These are phyloP conservation scores for Bimuria novae-zelandiae DNA, from an alignment of 2,329 filamentous ascomycete genomes.

Conservation along the genomic window DNA sequence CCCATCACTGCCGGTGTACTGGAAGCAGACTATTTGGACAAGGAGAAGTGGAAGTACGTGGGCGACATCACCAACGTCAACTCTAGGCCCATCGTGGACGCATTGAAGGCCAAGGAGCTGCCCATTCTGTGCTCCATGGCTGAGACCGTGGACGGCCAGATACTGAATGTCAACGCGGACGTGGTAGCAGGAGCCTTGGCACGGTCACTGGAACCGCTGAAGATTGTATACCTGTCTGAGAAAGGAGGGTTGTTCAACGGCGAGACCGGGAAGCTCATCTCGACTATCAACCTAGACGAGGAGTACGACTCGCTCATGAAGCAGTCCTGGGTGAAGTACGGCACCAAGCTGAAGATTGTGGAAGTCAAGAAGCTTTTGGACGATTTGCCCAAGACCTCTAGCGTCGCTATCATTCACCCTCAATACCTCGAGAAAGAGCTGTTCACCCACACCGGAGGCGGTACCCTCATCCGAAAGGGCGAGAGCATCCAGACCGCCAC, in stretches of 20 bases:
- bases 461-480: constrained; percentile 88
- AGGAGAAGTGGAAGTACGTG: constrained; percentile 93
- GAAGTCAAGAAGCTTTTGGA: constrained; percentile 95
- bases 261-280: constrained; percentile 92
- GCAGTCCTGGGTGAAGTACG: constrained; percentile 93
- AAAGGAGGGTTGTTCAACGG: constrained; percentile 96
- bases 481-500: constrained; percentile 82
- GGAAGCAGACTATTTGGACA: constrained; percentile 90
- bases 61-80: constrained; percentile 95
- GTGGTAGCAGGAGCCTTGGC: constrained; percentile 94
- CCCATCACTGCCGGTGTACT: constrained; percentile 91
- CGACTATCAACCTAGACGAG: constrained; percentile 94
- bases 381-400: constrained; percentile 86
- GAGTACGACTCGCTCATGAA: constrained; percentile 93
- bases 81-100: constrained; percentile 85
- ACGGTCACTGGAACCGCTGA: constrained; percentile 84
- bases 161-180: constrained; percentile 97
- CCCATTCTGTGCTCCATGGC: constrained; percentile 97
- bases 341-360: constrained; percentile 94
- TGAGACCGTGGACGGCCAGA: constrained; percentile 86
- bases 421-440: constrained; percentile 95
- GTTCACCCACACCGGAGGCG: constrained; percentile 93
- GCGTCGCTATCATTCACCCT: constrained; percentile 96
- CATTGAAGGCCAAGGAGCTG: constrained; percentile 83
- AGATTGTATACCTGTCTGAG: constrained; percentile 98